Evolutionary conservation across 495 filamentous ascomycete species (phyloP).

Genomic region (Tuber aestivum): DNA sequence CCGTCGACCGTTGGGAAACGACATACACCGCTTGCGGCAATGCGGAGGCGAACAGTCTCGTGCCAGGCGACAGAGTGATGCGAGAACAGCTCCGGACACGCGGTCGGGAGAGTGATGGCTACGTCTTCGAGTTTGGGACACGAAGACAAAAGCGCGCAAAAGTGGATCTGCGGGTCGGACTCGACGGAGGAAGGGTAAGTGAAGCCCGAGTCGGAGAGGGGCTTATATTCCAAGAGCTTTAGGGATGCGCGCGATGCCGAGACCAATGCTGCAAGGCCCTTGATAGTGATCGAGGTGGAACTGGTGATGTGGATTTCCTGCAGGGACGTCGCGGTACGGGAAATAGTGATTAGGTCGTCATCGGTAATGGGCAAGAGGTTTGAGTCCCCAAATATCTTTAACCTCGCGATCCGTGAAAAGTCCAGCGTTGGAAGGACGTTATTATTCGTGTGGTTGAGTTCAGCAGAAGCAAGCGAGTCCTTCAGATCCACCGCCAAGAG

Average conservation of each 20-base stretch:
- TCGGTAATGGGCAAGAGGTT: constrained; percentile 51
- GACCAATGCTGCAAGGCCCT: constrained; percentile 50
- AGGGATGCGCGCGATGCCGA: constrained; percentile 48
- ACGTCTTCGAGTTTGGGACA: constrained; percentile 49
- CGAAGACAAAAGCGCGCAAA: constrained; percentile 48
- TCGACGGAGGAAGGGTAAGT: constrained; percentile 46
- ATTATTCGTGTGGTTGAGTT: constrained; percentile 36
- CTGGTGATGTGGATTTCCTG: constrained; percentile 52
- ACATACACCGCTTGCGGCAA: constrained; percentile 47
- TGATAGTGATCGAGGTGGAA: constrained; percentile 49
- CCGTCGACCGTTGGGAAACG: constrained; percentile 21
- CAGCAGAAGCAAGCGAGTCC: constrained; percentile 31
- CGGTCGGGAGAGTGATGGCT: constrained; percentile 49
- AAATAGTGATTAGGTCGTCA: constrained; percentile 48
- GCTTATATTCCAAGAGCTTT: constrained; percentile 52
- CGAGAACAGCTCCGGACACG: constrained; percentile 50
- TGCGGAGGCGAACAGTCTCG: constrained; percentile 51
- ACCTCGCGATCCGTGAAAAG: constrained; percentile 47
- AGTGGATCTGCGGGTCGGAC: constrained; percentile 42
- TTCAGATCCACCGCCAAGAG: constrained; percentile 49
- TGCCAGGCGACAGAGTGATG: constrained; percentile 46
- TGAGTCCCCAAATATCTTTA: constrained; percentile 54
- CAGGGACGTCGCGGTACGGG: constrained; percentile 50
- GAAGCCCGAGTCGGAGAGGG: constrained; percentile 50
- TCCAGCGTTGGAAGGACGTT: constrained; percentile 36